Evolutionary conservation across 805 yeast genomes (phyloP).

Genomic region (Starmera pachycereana): DNA sequence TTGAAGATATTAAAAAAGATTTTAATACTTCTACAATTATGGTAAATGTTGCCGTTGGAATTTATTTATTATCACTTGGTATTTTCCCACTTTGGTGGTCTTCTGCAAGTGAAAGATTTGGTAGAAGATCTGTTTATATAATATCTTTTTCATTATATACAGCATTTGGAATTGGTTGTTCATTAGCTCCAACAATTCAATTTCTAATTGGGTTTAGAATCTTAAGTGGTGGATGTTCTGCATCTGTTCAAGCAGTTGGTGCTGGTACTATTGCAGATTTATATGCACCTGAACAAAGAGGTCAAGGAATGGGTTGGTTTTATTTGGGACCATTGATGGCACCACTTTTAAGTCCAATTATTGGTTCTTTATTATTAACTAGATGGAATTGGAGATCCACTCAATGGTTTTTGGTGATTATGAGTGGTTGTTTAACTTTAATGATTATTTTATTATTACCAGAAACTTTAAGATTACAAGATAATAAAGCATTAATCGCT

Average conservation of each 20-base stretch:
- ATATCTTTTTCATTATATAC: slow-evolving; percentile 52
- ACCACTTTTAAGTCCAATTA: slow-evolving; percentile 69
- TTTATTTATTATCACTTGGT: slow-evolving; percentile 65
- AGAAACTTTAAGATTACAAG: slow-evolving; percentile 60
- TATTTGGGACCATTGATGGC: slow-evolving; percentile 77
- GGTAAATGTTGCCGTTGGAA: slow-evolving; percentile 74
- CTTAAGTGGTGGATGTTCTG: slow-evolving; percentile 70
- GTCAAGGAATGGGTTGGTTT: slow-evolving; percentile 68
- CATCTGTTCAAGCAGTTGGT: slow-evolving; percentile 81
- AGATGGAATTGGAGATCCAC: slow-evolving; percentile 85
- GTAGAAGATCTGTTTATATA: slow-evolving; percentile 66
- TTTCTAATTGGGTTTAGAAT: slow-evolving; percentile 61
- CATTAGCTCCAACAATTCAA: slow-evolving; percentile 50
- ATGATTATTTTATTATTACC: slow-evolving; percentile 52
- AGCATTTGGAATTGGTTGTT: slow-evolving; percentile 64
- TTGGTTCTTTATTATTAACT: slow-evolving; percentile 65
- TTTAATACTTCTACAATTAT: slow-evolving; percentile 46
- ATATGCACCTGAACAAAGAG: slow-evolving; percentile 57
- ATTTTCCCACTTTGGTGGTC: slow-evolving; percentile 89
- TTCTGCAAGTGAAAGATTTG: slow-evolving; percentile 61
- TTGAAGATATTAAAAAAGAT: slow-evolving; percentile 43
- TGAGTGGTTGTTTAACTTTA: slow-evolving; percentile 44
- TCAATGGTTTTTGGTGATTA: slow-evolving; percentile 71
- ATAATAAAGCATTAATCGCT: slow-evolving; percentile 38
- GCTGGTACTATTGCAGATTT: slow-evolving; percentile 82